Evolutionary conservation across 306 rosid genomes (phyloP), one percentile per base, ranked within the genome.

Genomic region (Lotus japonicus): DNA sequence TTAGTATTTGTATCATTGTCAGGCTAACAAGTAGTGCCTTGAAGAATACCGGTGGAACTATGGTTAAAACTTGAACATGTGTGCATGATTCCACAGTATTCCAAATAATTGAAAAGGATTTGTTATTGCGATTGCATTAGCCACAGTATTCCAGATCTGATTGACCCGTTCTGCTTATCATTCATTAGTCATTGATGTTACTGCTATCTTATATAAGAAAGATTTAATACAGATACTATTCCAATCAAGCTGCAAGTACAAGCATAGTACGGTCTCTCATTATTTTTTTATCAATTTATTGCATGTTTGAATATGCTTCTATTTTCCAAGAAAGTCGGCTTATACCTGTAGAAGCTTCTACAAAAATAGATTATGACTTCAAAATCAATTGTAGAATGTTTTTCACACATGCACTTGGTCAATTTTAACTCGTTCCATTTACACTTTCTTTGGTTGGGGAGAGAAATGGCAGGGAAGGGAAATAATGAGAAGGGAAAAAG

Each of bases 211-310:
- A 21, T 1, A 11, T 26, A 31, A 8, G 41, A 75, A 57, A 23
- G 48, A 75, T 58, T 5, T 31, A 5, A 5, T 31, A 31, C 6
- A 5, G 36, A 35, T 74, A 35, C 57, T 38, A 26, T 39, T 51
- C 31, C 71, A 41, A 64, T 56, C 66, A 33, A 65, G 43, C 19
- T 31, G 49, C 50, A 65, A 56, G 64, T 73, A 57, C 70, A 52
- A 18, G 51, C 61, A 21, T 21, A 0, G 52, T 46, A 65, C 52
- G 1, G 16, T 14, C 26, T 69, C 45, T 26, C 31, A 26, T 26
- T 26, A n/a, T 26, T 26, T 2, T 26, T 26, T 26, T 26, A n/a
- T n/a, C n/a, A n/a, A n/a, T n/a, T n/a, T n/a, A n/a, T n/a, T n/a
- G n/a, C n/a, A n/a, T n/a, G n/a, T n/a, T n/a, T n/a, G n/a, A n/a